These are phyloP conservation scores for Ophiocordyceps unilateralis DNA, from an alignment of 2,329 filamentous ascomycete species.

Conservation along the genomic window DNA sequence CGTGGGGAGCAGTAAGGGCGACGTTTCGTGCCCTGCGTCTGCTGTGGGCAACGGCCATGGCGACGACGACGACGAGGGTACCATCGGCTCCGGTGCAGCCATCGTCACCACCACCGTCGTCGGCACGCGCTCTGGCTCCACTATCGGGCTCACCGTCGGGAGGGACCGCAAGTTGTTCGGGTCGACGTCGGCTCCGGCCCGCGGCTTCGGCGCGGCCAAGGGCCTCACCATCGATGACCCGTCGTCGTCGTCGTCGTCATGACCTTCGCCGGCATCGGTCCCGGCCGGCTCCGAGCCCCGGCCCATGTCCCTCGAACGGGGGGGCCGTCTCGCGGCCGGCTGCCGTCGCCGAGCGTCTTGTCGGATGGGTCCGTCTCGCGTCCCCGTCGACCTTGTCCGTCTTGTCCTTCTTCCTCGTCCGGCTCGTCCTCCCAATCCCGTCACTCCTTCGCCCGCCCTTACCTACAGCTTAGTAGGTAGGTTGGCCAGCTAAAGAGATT, in stretches of 20 bases:
- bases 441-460: not conserved
- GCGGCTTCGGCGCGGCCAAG: not conserved
- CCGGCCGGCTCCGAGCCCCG: too few relatives aligned
- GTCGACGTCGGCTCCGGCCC: constrained; percentile 1
- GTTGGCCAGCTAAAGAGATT: too few relatives aligned
- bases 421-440: not conserved
- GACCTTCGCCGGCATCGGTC: too few relatives aligned
- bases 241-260: too few relatives aligned
- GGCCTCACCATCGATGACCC: not conserved
- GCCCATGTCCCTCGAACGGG: too few relatives aligned
- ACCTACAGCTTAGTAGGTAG: not conserved
- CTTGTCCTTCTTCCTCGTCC: too few relatives aligned
- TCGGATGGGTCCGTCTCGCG: too few relatives aligned
- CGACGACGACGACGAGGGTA: not conserved
- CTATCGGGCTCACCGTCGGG: constrained; percentile 17
- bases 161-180: constrained; percentile 14
- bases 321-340: too few relatives aligned
- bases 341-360: too few relatives aligned
- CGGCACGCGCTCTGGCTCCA: constrained; percentile 21
- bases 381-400: too few relatives aligned
- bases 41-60: too few relatives aligned
- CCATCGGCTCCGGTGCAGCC: not conserved
- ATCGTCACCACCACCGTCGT: not conserved
- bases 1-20: not conserved
- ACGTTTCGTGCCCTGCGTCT: not conserved